Base-by-base conservation (phyloP, 352 stramenopile genomes). In the Blastocystis sp. region DNA sequence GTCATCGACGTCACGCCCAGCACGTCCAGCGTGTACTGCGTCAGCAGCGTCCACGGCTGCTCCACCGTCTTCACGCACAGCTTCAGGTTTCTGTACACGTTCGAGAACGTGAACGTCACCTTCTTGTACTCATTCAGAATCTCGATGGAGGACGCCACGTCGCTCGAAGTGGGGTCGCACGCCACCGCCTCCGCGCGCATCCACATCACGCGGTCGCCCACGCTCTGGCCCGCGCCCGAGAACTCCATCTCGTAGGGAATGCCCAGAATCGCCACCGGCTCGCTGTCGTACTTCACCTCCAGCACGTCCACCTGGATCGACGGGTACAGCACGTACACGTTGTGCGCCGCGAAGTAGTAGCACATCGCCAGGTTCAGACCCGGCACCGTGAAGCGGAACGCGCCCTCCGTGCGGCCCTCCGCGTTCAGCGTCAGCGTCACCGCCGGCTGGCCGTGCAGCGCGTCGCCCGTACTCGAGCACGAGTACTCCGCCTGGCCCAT, bases 201-300 rank as follows among this genome's bases (percentile, higher is more conserved):
- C 74, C 74, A 85, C 74, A 85, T 85, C 74, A 85, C 60, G 50
- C 39, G 50, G 61, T 85, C 74, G 19, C 74, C 74, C 74, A 69
- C 55, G 50, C 50, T 33, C 51, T 85, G 74, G 41, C 74, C 74
- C n/a, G 45, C 74, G 29, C 74, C 74, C 16, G 12, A 70, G 51
- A 85, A 85, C 74, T 62, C 35, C 74, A 85, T 85, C 12, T 45
- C 37, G 35, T 85, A 85, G 24, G 74, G 59, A 29, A 70, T 33
- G 37, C 55, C 74, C 45, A 85, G 16, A 50, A 85, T 69, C 16
- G 74, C 74, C 35, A 85, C 74, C 26, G 45, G 16, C 74, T 85
- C 74, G 45, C 74, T 85, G 2, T 85, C 74, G 41, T 85, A 85
- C 50, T 16, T 59, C 31, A 85, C 74, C n/a, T 85, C 74, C 41